phyloP scores from a whole-genome alignment of 129 eudicot genomes.

The Dittrichia graveolens region DNA sequence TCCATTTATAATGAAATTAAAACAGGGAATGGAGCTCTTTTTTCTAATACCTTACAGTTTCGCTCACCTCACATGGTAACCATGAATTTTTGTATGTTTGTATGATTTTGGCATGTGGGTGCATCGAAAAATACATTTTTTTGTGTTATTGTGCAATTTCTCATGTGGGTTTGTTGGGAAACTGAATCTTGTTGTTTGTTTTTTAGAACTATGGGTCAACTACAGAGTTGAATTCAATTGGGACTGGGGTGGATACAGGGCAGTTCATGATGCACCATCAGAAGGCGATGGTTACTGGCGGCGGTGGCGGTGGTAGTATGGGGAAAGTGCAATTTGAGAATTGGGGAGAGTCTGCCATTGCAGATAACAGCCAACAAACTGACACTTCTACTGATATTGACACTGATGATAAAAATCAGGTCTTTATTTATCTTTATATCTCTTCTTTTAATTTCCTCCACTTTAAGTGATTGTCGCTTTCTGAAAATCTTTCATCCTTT shows the following conservation, averaged over 20 bases:
- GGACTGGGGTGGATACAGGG: constrained; percentile 68
- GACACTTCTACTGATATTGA: constrained; percentile 96
- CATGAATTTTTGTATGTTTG: constrained; percentile 17
- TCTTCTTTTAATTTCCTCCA: background rate
- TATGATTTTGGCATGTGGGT: constrained; percentile 30
- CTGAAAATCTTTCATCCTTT: constrained; percentile 21
- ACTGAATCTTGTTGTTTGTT: constrained; percentile 20
- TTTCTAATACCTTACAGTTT: constrained; percentile 53
- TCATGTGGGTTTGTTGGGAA: constrained; percentile 36
- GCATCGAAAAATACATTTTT: constrained; percentile 35
- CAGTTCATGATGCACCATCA: constrained; percentile 48
- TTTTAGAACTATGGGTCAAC: constrained; percentile 58
- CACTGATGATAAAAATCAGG: constrained; percentile 92
- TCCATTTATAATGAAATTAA: constrained; percentile 58
- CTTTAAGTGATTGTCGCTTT: constrained; percentile 14
- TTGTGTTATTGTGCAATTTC: constrained; percentile 30
- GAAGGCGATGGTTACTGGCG: constrained; percentile 47
- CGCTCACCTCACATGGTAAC: constrained; percentile 64
- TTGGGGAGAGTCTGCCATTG: constrained; percentile 87
- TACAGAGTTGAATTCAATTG: constrained; percentile 56
- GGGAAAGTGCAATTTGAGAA: constrained; percentile 77
- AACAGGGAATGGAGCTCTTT: constrained; percentile 50
- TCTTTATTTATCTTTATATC: constrained; percentile 21
- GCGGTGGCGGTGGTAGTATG: constrained; percentile 44
- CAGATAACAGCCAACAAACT: constrained; percentile 88